These are phyloP conservation scores for Talaromyces sp. DNA, from an alignment of 2,329 filamentous ascomycete genomes.

Conservation along the genomic window DNA sequence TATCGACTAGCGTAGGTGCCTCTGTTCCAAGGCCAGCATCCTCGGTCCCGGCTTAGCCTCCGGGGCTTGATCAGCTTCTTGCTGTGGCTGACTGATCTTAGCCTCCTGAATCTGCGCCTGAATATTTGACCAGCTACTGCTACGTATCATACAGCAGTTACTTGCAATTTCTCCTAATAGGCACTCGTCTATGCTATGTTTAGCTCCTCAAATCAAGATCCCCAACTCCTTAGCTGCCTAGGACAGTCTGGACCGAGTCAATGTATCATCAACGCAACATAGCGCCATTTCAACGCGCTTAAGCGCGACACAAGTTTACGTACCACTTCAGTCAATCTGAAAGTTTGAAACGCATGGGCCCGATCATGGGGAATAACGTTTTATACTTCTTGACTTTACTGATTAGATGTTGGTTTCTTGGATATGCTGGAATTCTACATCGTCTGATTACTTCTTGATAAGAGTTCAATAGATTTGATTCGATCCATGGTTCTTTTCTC, in stretches of 20 bases:
- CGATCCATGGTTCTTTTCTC: background rate
- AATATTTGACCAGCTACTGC: background rate
- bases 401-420: background rate
- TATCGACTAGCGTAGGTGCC: too few species aligned
- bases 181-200: background rate
- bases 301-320: slow-evolving; percentile 2
- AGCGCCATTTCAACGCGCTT: slow-evolving; percentile 7
- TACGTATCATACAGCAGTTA: background rate
- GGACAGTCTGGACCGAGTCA: background rate
- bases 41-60: background rate
- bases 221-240: background rate
- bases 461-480: background rate
- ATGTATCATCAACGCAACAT: background rate
- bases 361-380: background rate
- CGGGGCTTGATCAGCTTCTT: background rate
- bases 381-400: background rate
- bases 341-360: background rate
- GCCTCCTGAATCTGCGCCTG: background rate
- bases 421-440: background rate
- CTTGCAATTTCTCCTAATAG: background rate
- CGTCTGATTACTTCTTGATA: too few species aligned
- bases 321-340: background rate
- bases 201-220: background rate
- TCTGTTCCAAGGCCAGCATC: background rate
- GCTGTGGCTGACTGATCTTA: background rate